A percentile compares a stretch with the other conserved stretches of the same genome.
phyloP scores from a whole-genome alignment of 805 yeast species.

The Wickerhamiella vanderwaltii region DNA sequence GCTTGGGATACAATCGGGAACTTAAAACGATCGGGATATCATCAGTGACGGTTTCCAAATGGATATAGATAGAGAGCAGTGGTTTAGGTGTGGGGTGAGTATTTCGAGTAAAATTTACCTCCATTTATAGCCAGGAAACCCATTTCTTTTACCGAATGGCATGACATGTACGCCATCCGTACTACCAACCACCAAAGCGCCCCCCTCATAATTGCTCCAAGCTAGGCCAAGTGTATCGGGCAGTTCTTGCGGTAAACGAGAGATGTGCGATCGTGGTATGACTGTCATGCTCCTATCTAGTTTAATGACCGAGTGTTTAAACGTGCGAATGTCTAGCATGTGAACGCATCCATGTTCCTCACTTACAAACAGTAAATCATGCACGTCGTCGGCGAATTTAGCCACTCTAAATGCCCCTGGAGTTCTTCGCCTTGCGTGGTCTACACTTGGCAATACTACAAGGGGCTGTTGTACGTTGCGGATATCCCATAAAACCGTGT shows the following conservation, averaged over 20 bases:
- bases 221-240: slow-evolving; percentile 49
- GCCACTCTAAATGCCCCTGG: slow-evolving; percentile 57
- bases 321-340: slow-evolving; percentile 64
- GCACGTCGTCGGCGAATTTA: slow-evolving; percentile 52
- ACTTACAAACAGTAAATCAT: slow-evolving; percentile 61
- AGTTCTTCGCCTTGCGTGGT: neutral
- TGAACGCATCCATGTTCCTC: slow-evolving; percentile 87
- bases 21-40: too few species aligned
- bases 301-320: slow-evolving; percentile 41
- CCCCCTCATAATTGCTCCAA: slow-evolving; percentile 40
- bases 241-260: neutral
- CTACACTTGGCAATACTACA: slow-evolving; percentile 25
- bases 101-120: too few species aligned
- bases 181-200: slow-evolving; percentile 48
- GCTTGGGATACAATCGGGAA: too few species aligned
- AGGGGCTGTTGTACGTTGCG: slow-evolving; percentile 36
- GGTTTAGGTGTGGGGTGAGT: too few species aligned
- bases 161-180: slow-evolving; percentile 48
- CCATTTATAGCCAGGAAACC: neutral
- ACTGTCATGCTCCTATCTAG: neutral
- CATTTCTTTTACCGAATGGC: neutral
- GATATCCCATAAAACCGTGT: slow-evolving; percentile 62
- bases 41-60: too few species aligned
- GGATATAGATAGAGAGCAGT: too few species aligned
- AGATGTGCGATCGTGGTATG: neutral